Percentiles rank a stretch among this genome's conserved stretches.
These are phyloP conservation scores for Guadua angustifolia DNA, from an alignment of 176 grass and related monocot species.

Conservation along the genomic window DNA sequence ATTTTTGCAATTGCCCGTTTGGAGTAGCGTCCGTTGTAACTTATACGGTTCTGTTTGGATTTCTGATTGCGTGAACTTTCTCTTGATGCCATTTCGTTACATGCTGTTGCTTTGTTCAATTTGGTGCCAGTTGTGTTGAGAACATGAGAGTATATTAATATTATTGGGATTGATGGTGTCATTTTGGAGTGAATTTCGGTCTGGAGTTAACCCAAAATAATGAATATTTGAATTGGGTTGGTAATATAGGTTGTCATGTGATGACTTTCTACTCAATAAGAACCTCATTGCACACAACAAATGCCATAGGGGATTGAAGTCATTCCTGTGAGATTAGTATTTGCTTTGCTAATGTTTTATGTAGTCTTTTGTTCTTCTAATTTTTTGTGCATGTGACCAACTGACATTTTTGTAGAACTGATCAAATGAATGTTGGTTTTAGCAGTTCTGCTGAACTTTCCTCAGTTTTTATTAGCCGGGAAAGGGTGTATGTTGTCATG, in stretches of 20 bases:
- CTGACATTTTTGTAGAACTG: not conserved
- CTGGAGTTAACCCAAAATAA: not conserved
- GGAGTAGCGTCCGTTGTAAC: not conserved
- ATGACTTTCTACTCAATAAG: not conserved
- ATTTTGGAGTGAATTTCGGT: not conserved
- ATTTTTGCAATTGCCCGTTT: not conserved
- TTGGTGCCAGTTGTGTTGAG: not conserved
- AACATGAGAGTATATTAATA: not conserved
- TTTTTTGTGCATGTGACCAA: not conserved
- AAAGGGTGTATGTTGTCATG: not conserved
- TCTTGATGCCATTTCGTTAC: not conserved
- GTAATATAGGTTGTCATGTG: not conserved
- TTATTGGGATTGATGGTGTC: not conserved
- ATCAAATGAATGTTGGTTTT: not conserved
- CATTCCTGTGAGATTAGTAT: not conserved
- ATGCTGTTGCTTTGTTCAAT: not conserved
- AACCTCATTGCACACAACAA: not conserved
- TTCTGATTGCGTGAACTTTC: not conserved
- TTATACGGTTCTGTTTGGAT: not conserved
- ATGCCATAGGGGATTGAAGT: not conserved
- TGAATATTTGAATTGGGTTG: not conserved
- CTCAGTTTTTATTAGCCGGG: not conserved
- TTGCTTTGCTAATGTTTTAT: not conserved
- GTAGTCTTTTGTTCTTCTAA: not conserved
- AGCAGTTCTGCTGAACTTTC: not conserved